Evolutionary conservation across 2,329 filamentous ascomycete species (phyloP).

Genomic region (Scolecobasidium constrictum): DNA sequence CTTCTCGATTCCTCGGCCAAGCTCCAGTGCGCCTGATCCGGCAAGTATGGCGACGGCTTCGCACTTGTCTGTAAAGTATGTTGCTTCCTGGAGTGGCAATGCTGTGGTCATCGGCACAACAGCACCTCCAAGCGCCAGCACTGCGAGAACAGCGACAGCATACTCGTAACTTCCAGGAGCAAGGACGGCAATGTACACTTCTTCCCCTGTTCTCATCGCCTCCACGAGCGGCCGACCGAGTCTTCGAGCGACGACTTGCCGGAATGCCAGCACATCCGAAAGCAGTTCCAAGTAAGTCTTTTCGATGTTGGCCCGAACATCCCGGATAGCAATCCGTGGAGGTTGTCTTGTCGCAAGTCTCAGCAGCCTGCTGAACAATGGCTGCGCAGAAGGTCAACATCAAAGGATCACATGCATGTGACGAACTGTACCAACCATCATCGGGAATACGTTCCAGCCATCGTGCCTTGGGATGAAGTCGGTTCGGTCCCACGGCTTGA

Average conservation of each 20-base stretch:
- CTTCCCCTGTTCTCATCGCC: conserved; percentile 22
- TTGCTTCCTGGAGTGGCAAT: conserved; percentile 31
- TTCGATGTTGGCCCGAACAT: conserved; percentile 25
- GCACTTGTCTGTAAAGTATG: conserved; percentile 34
- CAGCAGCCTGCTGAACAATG: conserved; percentile 30
- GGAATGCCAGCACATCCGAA: conserved; percentile 33
- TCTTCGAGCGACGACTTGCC: conserved; percentile 23
- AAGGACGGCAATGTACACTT: conserved; percentile 34
- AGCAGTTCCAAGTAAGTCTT: conserved; percentile 32
- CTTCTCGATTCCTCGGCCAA: conserved; percentile 18
- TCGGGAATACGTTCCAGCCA: conserved; percentile 8
- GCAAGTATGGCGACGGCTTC: conserved; percentile 27
- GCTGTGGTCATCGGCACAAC: conserved; percentile 34
- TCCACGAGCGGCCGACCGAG: conserved; percentile 18
- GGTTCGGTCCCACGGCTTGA: conserved; percentile 6
- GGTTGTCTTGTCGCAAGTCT: conserved; percentile 26
- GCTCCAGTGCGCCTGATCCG: conserved; percentile 22
- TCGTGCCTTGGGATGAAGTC: conserved; percentile 3
- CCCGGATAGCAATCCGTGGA: conserved; percentile 26
- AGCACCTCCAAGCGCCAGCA: conserved; percentile 36
- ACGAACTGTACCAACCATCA: conserved; percentile 7
- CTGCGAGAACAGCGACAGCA: conserved; percentile 35
- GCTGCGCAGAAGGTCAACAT: conserved; percentile 12
- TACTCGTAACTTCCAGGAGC: conserved; percentile 38
- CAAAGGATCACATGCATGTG: neutral